phyloP scores from a whole-genome alignment of 352 stramenopile genomes.

The Phytopythium ostracodes region DNA sequence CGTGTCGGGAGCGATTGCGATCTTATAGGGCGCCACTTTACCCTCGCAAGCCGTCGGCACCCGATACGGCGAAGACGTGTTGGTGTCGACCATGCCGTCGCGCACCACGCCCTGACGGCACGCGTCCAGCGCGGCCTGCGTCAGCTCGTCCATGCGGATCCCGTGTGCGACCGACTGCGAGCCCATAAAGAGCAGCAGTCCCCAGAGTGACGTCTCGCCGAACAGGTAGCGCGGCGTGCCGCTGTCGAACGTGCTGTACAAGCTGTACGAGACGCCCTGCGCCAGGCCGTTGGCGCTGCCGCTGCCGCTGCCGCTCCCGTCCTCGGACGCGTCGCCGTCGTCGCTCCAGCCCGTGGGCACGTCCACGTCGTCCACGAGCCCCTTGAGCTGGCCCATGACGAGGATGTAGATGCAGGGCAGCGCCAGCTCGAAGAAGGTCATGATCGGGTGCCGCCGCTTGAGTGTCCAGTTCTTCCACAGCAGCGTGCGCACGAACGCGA shows the following conservation, averaged over 20 bases:
- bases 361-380: constrained; percentile 36
- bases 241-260: too few species aligned
- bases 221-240: too few species aligned
- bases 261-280: too few species aligned
- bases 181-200: constrained; percentile 47
- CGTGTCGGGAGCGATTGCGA: constrained; percentile 45
- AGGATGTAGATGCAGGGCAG: constrained; percentile 58
- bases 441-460: constrained; percentile 48
- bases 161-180: constrained; percentile 36
- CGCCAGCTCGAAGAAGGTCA: constrained; percentile 40
- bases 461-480: constrained; percentile 69
- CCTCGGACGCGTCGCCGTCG: too few species aligned
- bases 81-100: constrained; percentile 24
- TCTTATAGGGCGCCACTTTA: constrained; percentile 54
- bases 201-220: constrained; percentile 47
- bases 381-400: constrained; percentile 51
- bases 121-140: constrained; percentile 12
- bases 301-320: too few species aligned
- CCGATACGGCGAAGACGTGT: constrained; percentile 28
- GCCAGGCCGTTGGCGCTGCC: too few species aligned
- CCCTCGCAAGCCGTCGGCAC: constrained; percentile 27
- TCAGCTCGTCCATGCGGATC: constrained; percentile 37
- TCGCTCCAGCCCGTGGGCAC: constrained; percentile 52
- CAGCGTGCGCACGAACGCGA: constrained; percentile 33
- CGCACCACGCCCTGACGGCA: neutral